Evolutionary conservation across 441 rosid genomes (phyloP).

Genomic region (Adansonia rubrostipa): DNA sequence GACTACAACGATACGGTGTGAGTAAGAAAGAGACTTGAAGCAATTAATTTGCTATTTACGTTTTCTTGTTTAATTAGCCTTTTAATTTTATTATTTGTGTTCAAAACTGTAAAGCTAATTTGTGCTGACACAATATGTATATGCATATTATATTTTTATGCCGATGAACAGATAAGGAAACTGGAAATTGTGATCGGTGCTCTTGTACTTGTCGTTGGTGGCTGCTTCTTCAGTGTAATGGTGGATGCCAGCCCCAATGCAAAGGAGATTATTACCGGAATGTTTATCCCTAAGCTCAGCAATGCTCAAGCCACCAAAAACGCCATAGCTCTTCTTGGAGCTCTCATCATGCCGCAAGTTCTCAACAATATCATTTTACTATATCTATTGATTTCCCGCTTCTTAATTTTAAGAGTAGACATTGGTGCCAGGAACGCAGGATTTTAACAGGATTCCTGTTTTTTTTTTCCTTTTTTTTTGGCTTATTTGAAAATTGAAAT

Average conservation of each 20-base stretch:
- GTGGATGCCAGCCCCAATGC: background rate
- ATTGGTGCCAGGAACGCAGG: background rate
- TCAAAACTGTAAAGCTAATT: background rate
- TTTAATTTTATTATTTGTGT: no score
- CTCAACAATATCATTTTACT: background rate
- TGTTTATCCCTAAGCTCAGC: conserved; percentile 2
- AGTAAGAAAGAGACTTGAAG: background rate
- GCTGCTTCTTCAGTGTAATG: conserved; percentile 13
- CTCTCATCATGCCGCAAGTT: conserved; percentile 12
- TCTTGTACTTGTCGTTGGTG: background rate
- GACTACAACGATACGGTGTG: conserved; percentile 17
- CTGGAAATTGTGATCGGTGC: background rate
- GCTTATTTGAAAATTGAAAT: background rate
- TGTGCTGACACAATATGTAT: background rate
- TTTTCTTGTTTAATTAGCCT: background rate
- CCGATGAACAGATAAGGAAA: conserved; percentile 7
- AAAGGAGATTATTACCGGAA: background rate
- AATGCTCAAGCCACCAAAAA: background rate
- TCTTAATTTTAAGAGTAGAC: background rate
- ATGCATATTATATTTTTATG: background rate
- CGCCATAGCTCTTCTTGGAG: conserved; percentile 17
- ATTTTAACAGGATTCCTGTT: background rate
- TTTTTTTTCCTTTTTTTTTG: background rate
- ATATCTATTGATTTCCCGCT: background rate
- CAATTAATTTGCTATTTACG: background rate